phyloP scores from a whole-genome alignment of 2,329 filamentous ascomycete genomes.

The Nigrograna mackinnonii region DNA sequence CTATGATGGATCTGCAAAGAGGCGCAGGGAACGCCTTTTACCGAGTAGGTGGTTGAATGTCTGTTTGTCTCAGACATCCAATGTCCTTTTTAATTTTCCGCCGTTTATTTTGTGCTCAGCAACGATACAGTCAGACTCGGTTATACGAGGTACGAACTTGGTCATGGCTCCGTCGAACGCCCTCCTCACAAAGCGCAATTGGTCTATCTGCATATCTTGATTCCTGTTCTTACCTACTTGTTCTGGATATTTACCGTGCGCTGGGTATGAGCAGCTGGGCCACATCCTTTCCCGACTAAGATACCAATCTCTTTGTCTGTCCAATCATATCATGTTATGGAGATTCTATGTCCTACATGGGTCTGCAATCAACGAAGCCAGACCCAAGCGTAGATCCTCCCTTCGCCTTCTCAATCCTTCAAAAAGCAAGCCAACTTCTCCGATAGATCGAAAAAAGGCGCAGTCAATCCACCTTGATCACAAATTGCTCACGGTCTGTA shows the following conservation, averaged over 20 bases:
- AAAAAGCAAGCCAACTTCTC: not conserved
- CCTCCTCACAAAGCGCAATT: constrained; percentile 27
- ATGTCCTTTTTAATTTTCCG: too few relatives aligned
- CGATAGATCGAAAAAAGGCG: constrained; percentile 66
- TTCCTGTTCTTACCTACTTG: constrained; percentile 36
- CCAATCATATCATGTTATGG: constrained; percentile 71
- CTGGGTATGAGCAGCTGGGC: constrained; percentile 16
- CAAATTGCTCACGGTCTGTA: constrained; percentile 66
- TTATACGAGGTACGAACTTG: too few relatives aligned
- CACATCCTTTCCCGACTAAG: constrained; percentile 43
- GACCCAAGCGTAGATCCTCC: not conserved
- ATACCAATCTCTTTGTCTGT: constrained; percentile 60
- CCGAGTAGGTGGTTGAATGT: too few relatives aligned
- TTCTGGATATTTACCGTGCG: constrained; percentile 18
- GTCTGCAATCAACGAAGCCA: too few relatives aligned
- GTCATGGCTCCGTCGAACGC: too few relatives aligned
- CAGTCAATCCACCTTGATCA: constrained; percentile 58
- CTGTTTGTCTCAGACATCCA: too few relatives aligned
- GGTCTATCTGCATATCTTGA: constrained; percentile 27
- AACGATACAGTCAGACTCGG: too few relatives aligned
- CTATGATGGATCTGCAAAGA: too few relatives aligned
- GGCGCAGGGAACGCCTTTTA: too few relatives aligned
- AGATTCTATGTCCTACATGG: not conserved
- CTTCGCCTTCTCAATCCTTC: not conserved
- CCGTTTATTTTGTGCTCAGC: too few relatives aligned